Evolutionary conservation across 352 stramenopile species (phyloP).

Genomic region (Saprolegnia diclina): DNA sequence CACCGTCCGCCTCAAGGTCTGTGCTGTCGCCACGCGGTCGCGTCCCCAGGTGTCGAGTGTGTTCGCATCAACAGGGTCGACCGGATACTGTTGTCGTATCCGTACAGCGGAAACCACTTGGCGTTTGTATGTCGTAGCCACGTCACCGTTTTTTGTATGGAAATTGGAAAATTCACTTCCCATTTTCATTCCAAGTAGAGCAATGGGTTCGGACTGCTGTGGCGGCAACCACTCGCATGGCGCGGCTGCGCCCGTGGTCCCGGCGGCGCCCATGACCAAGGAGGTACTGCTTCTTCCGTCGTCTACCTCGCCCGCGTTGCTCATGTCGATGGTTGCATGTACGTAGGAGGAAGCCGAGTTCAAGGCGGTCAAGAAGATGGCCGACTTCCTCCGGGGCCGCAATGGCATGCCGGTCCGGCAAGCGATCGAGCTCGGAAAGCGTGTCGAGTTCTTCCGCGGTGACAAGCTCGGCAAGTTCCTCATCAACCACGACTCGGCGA

Average conservation of each 20-base stretch:
- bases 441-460: constrained; percentile 88
- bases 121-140: constrained; percentile 19
- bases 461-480: constrained; percentile 86
- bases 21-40: no score
- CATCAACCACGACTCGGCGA: constrained; percentile 60
- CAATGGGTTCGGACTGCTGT: constrained; percentile 23
- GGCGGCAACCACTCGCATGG: constrained; percentile 16
- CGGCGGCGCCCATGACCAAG: constrained; percentile 6
- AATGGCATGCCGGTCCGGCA: constrained; percentile 86
- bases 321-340: constrained; percentile 3
- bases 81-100: background rate
- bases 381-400: constrained; percentile 70
- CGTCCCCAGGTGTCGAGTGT: no score
- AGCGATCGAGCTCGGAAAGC: constrained; percentile 86
- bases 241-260: background rate
- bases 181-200: constrained; percentile 8
- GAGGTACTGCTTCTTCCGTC: constrained; percentile 4
- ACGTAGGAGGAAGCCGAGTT: constrained; percentile 25
- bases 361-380: constrained; percentile 58
- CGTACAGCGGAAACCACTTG: constrained; percentile 11
- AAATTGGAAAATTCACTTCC: constrained; percentile 7
- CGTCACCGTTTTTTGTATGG: constrained; percentile 12
- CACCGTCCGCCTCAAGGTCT: no score
- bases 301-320: background rate
- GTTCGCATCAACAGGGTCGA: background rate